Conservation (phyloP, 805 yeast genomes). For the Suhomyces prunicola region DNA sequence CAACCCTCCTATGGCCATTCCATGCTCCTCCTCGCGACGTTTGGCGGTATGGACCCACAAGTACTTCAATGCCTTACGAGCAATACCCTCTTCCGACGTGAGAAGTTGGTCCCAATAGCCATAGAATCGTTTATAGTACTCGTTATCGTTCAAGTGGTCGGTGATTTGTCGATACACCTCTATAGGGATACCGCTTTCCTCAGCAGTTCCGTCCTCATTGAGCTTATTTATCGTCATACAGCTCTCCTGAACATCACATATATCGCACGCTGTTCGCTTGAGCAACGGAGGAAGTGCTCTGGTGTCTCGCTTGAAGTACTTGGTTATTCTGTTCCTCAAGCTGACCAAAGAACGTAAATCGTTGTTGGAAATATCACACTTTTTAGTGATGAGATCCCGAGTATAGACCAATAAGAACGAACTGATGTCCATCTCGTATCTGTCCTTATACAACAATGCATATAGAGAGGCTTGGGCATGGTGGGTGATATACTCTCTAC, state of each 20-base stretch:
- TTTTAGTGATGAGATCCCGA: slow-evolving; percentile 51
- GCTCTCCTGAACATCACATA: slow-evolving; percentile 51
- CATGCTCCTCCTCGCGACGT: slow-evolving; percentile 59
- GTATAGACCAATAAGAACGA: slow-evolving; percentile 75
- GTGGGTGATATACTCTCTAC: slow-evolving; percentile 63
- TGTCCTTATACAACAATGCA: slow-evolving; percentile 71
- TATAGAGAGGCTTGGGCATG: slow-evolving; percentile 86
- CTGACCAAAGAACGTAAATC: slow-evolving; percentile 70
- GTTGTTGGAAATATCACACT: slow-evolving; percentile 48
- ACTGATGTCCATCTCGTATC: slow-evolving; percentile 67
- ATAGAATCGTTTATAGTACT: slow-evolving; percentile 52
- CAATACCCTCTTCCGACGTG: slow-evolving; percentile 67
- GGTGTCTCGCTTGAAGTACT: slow-evolving; percentile 49
- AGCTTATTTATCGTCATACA: slow-evolving; percentile 68
- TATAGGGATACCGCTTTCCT: slow-evolving; percentile 49
- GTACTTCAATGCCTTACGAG: slow-evolving; percentile 51
- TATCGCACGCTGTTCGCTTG: slow-evolving; percentile 54
- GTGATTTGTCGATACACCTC: slow-evolving; percentile 51
- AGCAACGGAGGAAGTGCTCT: slow-evolving; percentile 53
- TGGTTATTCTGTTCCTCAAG: slow-evolving; percentile 68
- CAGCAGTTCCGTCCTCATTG: slow-evolving; percentile 55
- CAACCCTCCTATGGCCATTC: slow-evolving; percentile 56
- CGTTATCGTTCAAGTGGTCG: slow-evolving; percentile 42
- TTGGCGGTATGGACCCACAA: slow-evolving; percentile 63
- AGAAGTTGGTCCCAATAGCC: slow-evolving; percentile 71